These are phyloP conservation scores for Phoma sp. DNA, from an alignment of 2,329 filamentous ascomycete species.

Conservation along the genomic window DNA sequence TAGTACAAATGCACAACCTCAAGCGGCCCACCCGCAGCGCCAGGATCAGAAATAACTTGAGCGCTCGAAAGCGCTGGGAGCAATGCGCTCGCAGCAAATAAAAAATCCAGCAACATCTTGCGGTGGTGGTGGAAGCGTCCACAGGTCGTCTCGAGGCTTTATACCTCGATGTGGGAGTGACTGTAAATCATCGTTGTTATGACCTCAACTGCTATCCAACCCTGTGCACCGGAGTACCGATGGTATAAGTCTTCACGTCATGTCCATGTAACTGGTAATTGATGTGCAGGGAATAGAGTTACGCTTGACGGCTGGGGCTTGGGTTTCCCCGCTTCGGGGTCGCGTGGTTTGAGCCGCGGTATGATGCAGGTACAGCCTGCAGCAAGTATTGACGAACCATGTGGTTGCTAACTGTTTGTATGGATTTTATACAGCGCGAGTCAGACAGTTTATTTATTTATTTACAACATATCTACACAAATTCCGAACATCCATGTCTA, in stretches of 20 bases:
- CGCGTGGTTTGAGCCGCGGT: neutral
- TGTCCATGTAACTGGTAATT: slow-evolving; percentile 25
- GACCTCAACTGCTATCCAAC: slow-evolving; percentile 2
- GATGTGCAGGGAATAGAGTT: slow-evolving; percentile 12
- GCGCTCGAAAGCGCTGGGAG: slow-evolving; percentile 20
- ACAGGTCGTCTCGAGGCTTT: too few relatives aligned
- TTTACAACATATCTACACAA: neutral
- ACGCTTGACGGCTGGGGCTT: slow-evolving; percentile 8
- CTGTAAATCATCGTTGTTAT: neutral
- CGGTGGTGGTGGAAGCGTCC: neutral
- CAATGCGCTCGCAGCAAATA: slow-evolving; percentile 18
- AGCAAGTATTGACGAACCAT: neutral
- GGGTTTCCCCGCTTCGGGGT: neutral
- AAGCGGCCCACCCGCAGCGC: slow-evolving; percentile 51
- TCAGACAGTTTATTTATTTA: neutral
- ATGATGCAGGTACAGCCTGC: slow-evolving; percentile 1
- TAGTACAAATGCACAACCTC: slow-evolving; percentile 60
- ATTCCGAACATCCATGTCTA: slow-evolving; percentile 7
- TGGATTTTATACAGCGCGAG: neutral
- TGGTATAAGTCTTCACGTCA: slow-evolving; percentile 30
- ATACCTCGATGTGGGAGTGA: neutral
- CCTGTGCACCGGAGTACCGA: neutral
- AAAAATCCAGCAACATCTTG: slow-evolving; percentile 1
- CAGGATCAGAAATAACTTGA: slow-evolving; percentile 43
- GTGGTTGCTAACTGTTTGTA: neutral